Percentiles rank a stretch among this genome's conserved stretches.
Conservation (phyloP, 2,329 filamentous ascomycete genomes). For the Colletotrichum tanaceti region DNA sequence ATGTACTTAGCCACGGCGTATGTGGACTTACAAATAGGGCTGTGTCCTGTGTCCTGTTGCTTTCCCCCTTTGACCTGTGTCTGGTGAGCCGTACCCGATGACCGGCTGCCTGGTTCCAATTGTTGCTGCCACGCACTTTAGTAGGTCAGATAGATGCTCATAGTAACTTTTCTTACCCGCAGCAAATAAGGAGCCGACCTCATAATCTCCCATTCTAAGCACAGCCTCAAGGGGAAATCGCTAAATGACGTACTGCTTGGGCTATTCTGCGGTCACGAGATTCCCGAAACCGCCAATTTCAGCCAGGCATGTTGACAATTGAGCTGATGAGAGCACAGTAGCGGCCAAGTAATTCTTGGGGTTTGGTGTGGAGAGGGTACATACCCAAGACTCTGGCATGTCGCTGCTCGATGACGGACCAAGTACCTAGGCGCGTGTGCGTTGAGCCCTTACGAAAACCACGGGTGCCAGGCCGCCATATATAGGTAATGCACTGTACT, state of each 20-base stretch:
- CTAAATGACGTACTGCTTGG: slow-evolving; percentile 30
- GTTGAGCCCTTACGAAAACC: background rate
- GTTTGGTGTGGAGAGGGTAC: slow-evolving; percentile 10
- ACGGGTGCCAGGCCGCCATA: slow-evolving; percentile 13
- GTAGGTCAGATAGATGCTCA: background rate
- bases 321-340: background rate
- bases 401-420: slow-evolving; percentile 27
- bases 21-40: slow-evolving; percentile 16
- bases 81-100: slow-evolving; percentile 17
- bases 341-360: background rate
- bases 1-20: slow-evolving; percentile 6
- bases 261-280: slow-evolving; percentile 6
- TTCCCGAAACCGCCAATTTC: slow-evolving; percentile 10
- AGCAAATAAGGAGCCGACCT: slow-evolving; percentile 15
- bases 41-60: slow-evolving; percentile 22
- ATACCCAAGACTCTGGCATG: slow-evolving; percentile 19
- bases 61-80: background rate
- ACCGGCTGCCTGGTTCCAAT: background rate
- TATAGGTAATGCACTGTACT: background rate
- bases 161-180: background rate
- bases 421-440: slow-evolving; percentile 1
- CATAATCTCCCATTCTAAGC: slow-evolving; percentile 28
- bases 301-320: slow-evolving; percentile 13
- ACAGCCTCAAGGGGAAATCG: slow-evolving; percentile 31
- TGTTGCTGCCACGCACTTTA: background rate